Base-by-base conservation (phyloP, 805 yeast genomes). In the Metschnikowia proteae region DNA sequence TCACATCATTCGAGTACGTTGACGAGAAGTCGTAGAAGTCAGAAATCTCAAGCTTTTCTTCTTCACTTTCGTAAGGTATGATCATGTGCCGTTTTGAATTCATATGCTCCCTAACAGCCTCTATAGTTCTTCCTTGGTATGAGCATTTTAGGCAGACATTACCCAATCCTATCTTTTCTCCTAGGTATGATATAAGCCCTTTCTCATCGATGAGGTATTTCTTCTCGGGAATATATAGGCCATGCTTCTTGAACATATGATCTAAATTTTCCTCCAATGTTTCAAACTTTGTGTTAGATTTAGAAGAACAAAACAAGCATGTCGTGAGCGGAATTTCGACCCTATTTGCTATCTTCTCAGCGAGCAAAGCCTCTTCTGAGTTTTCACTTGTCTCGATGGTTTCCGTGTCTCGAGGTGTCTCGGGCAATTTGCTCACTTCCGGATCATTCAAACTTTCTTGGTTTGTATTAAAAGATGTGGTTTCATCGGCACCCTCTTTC, bases 81-180 rank as follows among this genome's bases (percentile, higher is more conserved):
- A 82, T 80, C 71, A 92, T 86, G 66, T 94, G 99, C 49, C 89
- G 82, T 66, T 94, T 94, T 6, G 86, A 78, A 4, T 75, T 59
- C 86, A 89, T 84, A 66, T 94, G 99, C 38, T 88, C 94, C 57
- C 96, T 83, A 8, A 88, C 90, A 51, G 96, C 86, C 60, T 88
- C 95, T 29, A 92, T 62, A 46, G 82, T 81, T 52, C 80, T 79
- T n/a, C 98, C 98, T 65, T 87, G 86, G 63, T 83, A 94, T 30
- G 75, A 74, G 65, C 99, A 94, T 46, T 81, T 79, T 41, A 92
- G 67, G 64, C 99, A 94, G 55, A 85, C 79, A 56, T 88, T 84
- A 35, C 97, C 97, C 38, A 83, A 75, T 7, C 91, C 86, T 47
- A 92, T 81, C 58, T 86, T 84, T 55, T 89, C 94, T 38, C 86